A percentile compares a stretch with the other conserved stretches of the same genome.
These are phyloP conservation scores for Talaromyces adpressus DNA, from an alignment of 495 filamentous ascomycete genomes.

Conservation along the genomic window DNA sequence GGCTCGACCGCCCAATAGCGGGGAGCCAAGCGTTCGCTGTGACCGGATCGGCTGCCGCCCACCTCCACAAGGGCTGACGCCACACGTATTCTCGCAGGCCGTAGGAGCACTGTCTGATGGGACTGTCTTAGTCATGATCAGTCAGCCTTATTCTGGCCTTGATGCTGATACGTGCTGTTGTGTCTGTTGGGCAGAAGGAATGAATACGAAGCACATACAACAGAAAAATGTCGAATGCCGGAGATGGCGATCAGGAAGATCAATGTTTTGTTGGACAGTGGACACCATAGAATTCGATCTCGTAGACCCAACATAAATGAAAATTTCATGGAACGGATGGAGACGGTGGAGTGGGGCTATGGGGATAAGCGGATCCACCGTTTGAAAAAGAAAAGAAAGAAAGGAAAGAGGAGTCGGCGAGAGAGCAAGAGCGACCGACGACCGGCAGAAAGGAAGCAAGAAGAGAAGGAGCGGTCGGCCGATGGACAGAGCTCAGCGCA, in stretches of 20 bases:
- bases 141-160: background rate
- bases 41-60: slow-evolving; percentile 7
- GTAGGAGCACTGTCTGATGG: background rate
- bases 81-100: background rate
- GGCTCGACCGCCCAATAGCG: background rate
- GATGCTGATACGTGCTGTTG: background rate
- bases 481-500: background rate
- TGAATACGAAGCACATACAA: no score
- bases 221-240: no score
- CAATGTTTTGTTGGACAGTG: no score
- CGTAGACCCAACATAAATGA: background rate
- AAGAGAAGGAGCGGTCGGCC: no score
- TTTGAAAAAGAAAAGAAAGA: background rate
- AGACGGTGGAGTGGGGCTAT: background rate
- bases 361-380: background rate
- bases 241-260: no score
- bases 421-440: background rate
- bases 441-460: background rate
- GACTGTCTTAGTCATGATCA: background rate
- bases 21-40: background rate
- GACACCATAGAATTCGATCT: no score
- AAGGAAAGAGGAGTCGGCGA: background rate
- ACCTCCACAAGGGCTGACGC: slow-evolving; percentile 5
- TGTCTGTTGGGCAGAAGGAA: no score
- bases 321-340: background rate